Conservation (phyloP, 148 eudicot species). For the Pharnaceum exiguum region DNA sequence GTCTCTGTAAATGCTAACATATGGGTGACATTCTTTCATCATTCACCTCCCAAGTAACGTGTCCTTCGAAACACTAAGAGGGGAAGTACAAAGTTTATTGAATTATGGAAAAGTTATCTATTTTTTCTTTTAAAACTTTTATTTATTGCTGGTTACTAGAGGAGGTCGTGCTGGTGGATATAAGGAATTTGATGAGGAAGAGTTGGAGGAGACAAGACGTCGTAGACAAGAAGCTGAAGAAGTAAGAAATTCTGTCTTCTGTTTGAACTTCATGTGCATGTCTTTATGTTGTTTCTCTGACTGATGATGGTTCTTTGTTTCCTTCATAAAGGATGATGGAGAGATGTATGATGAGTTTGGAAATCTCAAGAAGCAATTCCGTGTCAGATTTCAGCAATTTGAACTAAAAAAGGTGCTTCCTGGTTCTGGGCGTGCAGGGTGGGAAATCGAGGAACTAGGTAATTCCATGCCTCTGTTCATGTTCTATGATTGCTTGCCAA, state of each 20-base stretch:
- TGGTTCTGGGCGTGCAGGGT: slow-evolving; percentile 93
- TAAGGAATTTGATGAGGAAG: slow-evolving; percentile 96
- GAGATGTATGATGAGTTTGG: slow-evolving; percentile 99
- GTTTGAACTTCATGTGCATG: background rate
- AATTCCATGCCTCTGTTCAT: background rate
- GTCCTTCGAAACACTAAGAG: too few species aligned
- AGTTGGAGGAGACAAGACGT: slow-evolving; percentile 83
- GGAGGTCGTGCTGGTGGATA: slow-evolving; percentile 99
- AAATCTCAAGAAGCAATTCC: slow-evolving; percentile 86
- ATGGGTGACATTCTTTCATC: too few species aligned
- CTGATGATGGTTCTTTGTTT: background rate
- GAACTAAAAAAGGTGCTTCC: slow-evolving; percentile 55
- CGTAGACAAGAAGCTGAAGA: slow-evolving; percentile 89
- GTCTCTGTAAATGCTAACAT: too few species aligned
- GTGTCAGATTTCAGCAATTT: slow-evolving; percentile 69
- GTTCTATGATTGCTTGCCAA: too few species aligned
- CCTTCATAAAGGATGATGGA: slow-evolving; percentile 99
- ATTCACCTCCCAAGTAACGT: too few species aligned
- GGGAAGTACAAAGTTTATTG: too few species aligned
- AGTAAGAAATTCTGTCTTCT: slow-evolving; percentile 31
- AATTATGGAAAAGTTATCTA: too few species aligned
- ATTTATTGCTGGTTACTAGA: slow-evolving; percentile 31
- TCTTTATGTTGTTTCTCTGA: background rate
- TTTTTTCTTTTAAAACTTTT: slow-evolving; percentile 2
- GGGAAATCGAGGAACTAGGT: slow-evolving; percentile 97